These are phyloP conservation scores for Scopulariopsis brevicaulis DNA, from an alignment of 2,329 filamentous ascomycete genomes.

Conservation along the genomic window DNA sequence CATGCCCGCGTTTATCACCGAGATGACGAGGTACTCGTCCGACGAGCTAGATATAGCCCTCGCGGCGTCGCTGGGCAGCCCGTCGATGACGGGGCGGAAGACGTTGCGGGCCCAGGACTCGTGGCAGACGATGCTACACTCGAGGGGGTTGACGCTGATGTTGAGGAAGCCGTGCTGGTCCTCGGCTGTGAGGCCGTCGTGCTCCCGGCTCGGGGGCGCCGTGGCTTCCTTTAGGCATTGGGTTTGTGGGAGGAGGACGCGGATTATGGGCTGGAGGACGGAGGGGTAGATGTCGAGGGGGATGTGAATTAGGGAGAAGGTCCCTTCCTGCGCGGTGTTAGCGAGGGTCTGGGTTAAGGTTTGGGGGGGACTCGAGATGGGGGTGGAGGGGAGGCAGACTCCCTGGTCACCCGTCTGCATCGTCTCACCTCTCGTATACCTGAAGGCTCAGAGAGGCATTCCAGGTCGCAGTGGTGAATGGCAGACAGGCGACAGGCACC, in stretches of 20 bases:
- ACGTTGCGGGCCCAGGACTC: constrained; percentile 60
- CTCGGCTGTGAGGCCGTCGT: constrained; percentile 36
- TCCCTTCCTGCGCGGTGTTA: constrained; percentile 57
- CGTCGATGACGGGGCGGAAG: constrained; percentile 60
- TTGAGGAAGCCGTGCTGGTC: constrained; percentile 76
- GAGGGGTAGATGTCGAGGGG: constrained; percentile 65
- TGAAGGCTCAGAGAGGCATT: background rate
- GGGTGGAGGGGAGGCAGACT: background rate
- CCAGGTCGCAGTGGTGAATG: background rate
- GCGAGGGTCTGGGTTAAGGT: constrained; percentile 13
- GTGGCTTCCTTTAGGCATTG: constrained; percentile 19
- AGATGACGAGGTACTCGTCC: constrained; percentile 80
- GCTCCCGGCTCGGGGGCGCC: constrained; percentile 18
- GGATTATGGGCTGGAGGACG: constrained; percentile 80
- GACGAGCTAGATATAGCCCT: constrained; percentile 60
- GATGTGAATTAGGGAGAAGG: constrained; percentile 82
- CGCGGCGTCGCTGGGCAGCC: constrained; percentile 42
- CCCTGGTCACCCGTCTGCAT: background rate
- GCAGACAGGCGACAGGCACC: background rate
- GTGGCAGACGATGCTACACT: constrained; percentile 87
- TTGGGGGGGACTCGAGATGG: background rate
- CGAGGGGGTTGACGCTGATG: constrained; percentile 81
- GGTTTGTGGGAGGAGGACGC: constrained; percentile 62
- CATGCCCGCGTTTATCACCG: constrained; percentile 79
- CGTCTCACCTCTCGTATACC: background rate